Base-by-base conservation (phyloP, 352 stramenopile genomes). In the Peronosclerospora sorghi region DNA sequence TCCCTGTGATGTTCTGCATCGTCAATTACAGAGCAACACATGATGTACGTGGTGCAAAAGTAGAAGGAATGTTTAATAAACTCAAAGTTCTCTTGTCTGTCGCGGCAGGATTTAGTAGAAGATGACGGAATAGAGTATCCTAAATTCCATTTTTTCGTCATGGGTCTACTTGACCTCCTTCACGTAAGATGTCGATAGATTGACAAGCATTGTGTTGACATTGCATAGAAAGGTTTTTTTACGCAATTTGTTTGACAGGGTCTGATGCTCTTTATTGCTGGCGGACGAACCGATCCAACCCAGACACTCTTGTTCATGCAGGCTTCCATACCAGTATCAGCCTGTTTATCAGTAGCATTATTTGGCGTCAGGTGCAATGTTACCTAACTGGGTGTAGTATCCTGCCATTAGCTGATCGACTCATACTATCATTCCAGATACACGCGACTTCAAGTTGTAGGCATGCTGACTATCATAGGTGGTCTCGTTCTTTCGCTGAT, bases 301-400 rank as follows among this genome's bases (percentile, higher is more conserved):
- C 73, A 88, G 37, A 93, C 81, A 19, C 59, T 93, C 9, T 52
- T 91, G 19, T 79, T 93, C 45, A 73, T 93, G 72, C 81, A 93
- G 48, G 81, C 78, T 18, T 86, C 76, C 7, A 72, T 93, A 8
- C 81, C 81, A 0, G 24, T 87, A 10, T 85, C 73, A n/a, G 59
- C 59, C 6, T 79, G 66, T 29, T 58, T 86, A 20, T 89, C 70
- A 9, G 56, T 55, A 9, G 21, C 69, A 6, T 37, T 80, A 30
- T 86, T 83, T 14, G 64, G 68, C 8, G 69, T 72, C 35, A 65
- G 65, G 73, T 86, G 40, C 20, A 28, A 9, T 18, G 12, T 5
- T 35, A 5, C 13, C 27, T 27, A 37, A 19, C 3, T 1, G 18
- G 8, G 4, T 27, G 26, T 17, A 34, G 23, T 40, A 5, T 17